phyloP scores from a whole-genome alignment of 2,329 filamentous ascomycete genomes.

The Diaporthe vaccinii region DNA sequence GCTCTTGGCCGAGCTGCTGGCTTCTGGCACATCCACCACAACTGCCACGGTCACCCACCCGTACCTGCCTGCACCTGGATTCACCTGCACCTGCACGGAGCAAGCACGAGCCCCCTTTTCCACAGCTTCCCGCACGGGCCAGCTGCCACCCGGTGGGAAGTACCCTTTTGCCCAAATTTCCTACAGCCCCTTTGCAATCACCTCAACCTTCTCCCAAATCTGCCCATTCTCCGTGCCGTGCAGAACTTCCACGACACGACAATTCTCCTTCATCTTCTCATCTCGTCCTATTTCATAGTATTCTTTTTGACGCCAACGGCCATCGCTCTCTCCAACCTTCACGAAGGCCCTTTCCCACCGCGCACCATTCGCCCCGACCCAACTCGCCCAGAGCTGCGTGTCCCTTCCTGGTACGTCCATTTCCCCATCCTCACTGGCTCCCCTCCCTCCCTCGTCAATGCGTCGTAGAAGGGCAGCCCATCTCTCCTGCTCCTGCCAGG shows the following conservation, averaged over 20 bases:
- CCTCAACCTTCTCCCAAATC: constrained; percentile 36
- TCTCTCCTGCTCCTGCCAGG: constrained; percentile 14
- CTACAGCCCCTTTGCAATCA: constrained; percentile 34
- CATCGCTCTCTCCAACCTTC: constrained; percentile 33
- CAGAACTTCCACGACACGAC: constrained; percentile 39
- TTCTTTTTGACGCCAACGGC: constrained; percentile 36
- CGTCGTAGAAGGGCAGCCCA: constrained; percentile 17
- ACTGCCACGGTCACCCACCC: background rate
- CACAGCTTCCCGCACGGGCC: constrained; percentile 29
- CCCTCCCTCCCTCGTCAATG: constrained; percentile 12
- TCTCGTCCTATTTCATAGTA: constrained; percentile 34
- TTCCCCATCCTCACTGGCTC: constrained; percentile 1
- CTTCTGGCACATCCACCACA: background rate
- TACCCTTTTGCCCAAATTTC: constrained; percentile 34
- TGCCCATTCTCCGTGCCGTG: constrained; percentile 38
- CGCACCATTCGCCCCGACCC: constrained; percentile 25
- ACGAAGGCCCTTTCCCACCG: constrained; percentile 27
- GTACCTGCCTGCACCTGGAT: background rate
- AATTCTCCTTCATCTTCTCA: constrained; percentile 40
- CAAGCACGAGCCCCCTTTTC: constrained; percentile 36
- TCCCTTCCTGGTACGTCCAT: constrained; percentile 41
- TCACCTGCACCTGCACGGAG: background rate
- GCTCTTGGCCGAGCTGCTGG: background rate
- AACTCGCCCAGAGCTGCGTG: constrained; percentile 41
- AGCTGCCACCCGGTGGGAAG: constrained; percentile 23